phyloP scores from a whole-genome alignment of 495 filamentous ascomycete genomes.

The Staphylotrichum longicolle region DNA sequence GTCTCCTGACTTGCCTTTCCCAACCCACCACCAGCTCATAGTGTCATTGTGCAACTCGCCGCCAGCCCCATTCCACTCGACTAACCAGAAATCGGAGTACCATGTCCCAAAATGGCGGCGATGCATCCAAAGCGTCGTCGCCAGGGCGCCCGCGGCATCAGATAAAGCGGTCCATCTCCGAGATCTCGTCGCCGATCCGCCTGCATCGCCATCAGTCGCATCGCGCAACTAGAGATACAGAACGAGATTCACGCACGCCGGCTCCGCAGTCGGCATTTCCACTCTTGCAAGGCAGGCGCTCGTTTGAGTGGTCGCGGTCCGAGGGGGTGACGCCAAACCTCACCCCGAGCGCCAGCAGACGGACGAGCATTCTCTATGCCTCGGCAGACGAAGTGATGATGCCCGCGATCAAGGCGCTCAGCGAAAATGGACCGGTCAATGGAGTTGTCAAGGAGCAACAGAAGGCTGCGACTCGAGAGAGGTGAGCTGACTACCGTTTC shows the following conservation, averaged over 20 bases:
- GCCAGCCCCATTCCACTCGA: slow-evolving; percentile 6
- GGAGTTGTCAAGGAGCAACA: slow-evolving; percentile 43
- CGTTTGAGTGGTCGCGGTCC: slow-evolving; percentile 41
- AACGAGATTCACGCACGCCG: slow-evolving; percentile 40
- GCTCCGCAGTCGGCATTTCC: slow-evolving; percentile 32
- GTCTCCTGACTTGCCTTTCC: slow-evolving; percentile 3
- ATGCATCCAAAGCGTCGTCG: slow-evolving; percentile 32
- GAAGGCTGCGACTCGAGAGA: slow-evolving; percentile 39
- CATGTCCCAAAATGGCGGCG: slow-evolving; percentile 43
- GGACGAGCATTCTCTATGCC: slow-evolving; percentile 40
- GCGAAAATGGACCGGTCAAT: slow-evolving; percentile 35
- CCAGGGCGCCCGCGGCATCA: slow-evolving; percentile 48
- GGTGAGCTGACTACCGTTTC: slow-evolving; percentile 33
- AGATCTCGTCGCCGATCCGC: slow-evolving; percentile 50
- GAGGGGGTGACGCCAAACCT: slow-evolving; percentile 44
- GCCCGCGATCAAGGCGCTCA: not conserved
- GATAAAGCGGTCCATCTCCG: slow-evolving; percentile 49
- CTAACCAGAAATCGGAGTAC: not conserved
- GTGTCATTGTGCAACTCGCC: slow-evolving; percentile 20
- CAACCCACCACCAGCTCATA: not conserved
- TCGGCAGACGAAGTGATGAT: slow-evolving; percentile 31
- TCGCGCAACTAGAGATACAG: slow-evolving; percentile 26
- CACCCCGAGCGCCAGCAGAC: slow-evolving; percentile 43
- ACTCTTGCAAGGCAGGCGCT: slow-evolving; percentile 31
- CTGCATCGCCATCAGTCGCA: slow-evolving; percentile 44